phyloP scores from a whole-genome alignment of 2,329 filamentous ascomycete genomes.

The Colletotrichum eremochloae region DNA sequence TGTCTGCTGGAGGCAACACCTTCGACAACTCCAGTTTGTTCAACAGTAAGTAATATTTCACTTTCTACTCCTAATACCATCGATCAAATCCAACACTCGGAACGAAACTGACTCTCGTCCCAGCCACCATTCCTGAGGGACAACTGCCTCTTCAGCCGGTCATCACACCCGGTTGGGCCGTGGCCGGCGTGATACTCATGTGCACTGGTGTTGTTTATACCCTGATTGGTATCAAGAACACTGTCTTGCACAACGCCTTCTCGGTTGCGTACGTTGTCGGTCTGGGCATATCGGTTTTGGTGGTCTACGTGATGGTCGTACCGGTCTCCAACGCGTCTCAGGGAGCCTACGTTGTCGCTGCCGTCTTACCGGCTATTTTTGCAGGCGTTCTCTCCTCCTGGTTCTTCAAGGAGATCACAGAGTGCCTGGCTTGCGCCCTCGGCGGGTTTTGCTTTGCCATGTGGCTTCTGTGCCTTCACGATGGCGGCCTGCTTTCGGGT shows the following conservation, averaged over 20 bases:
- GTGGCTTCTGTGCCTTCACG: constrained; percentile 87
- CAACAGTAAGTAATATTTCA: constrained; percentile 50
- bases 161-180: constrained; percentile 84
- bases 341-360: constrained; percentile 87
- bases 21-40: constrained; percentile 50
- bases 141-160: constrained; percentile 78
- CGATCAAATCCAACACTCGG: not conserved
- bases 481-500: constrained; percentile 79
- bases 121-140: constrained; percentile 62
- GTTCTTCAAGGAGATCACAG: constrained; percentile 86
- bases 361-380: constrained; percentile 77
- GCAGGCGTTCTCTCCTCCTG: constrained; percentile 78
- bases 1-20: constrained; percentile 40
- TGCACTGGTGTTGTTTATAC: constrained; percentile 77
- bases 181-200: constrained; percentile 83
- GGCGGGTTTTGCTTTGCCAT: constrained; percentile 89
- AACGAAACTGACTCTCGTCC: constrained; percentile 9
- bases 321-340: constrained; percentile 83
- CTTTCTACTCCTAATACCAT: not conserved
- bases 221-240: constrained; percentile 86
- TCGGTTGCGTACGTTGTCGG: constrained; percentile 81
- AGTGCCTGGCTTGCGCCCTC: constrained; percentile 84
- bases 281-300: constrained; percentile 82
- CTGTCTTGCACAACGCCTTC: constrained; percentile 83
- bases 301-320: constrained; percentile 88